phyloP scores from a whole-genome alignment of 495 filamentous ascomycete species.

The Ramalina intermedia region DNA sequence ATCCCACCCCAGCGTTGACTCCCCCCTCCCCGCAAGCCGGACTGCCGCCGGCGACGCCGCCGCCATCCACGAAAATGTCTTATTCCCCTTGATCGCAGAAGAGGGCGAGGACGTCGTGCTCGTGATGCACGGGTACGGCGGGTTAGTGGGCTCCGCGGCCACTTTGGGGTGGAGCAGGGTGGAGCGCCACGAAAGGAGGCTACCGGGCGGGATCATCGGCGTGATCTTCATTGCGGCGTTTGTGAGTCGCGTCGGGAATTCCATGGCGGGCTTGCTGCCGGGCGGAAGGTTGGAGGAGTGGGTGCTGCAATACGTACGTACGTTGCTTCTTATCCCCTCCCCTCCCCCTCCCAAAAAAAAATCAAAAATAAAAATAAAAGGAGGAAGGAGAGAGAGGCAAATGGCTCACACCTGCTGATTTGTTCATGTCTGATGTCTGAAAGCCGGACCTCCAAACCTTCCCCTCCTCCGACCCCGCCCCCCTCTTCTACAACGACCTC shows the following conservation, averaged over 20 bases:
- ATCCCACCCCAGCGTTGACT: conserved; percentile 23
- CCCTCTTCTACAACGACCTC: too few relatives aligned
- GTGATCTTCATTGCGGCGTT: conserved; percentile 21
- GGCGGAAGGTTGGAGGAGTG: not conserved
- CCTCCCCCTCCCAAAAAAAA: too few relatives aligned
- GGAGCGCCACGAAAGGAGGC: conserved; percentile 11
- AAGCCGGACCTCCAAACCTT: too few relatives aligned
- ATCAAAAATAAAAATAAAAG: too few relatives aligned
- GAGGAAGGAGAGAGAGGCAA: too few relatives aligned
- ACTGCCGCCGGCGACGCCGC: conserved; percentile 4
- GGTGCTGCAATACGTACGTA: too few relatives aligned
- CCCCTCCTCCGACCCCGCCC: too few relatives aligned
- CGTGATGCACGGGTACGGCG: conserved; percentile 23
- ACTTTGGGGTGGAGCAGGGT: conserved; percentile 12
- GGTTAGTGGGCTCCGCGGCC: conserved; percentile 20
- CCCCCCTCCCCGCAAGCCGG: not conserved
- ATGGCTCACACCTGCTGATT: too few relatives aligned
- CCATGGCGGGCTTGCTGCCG: not conserved
- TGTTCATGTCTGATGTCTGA: too few relatives aligned
- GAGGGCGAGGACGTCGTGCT: conserved; percentile 19
- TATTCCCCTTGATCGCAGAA: conserved; percentile 1
- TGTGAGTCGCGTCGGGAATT: conserved; percentile 15
- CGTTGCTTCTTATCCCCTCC: too few relatives aligned
- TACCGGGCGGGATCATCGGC: conserved; percentile 18
- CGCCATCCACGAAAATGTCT: not conserved